phyloP scores from a whole-genome alignment of 257 asterid species.

The Fraxinus anomala region DNA sequence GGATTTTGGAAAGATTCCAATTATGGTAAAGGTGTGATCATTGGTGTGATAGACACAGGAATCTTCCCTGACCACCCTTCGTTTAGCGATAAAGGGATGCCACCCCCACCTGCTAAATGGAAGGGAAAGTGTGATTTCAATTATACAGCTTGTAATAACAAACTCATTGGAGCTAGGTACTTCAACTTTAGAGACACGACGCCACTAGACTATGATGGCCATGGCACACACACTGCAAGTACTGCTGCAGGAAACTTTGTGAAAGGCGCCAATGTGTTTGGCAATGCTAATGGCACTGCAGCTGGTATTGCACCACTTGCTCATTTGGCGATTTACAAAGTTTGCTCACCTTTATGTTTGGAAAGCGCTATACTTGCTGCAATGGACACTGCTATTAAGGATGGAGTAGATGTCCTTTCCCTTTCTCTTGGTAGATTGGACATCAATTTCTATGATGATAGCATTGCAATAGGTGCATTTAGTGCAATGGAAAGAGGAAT shows the following conservation, averaged over 20 bases:
- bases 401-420: background rate
- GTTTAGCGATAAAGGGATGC: background rate
- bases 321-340: constrained; percentile 8
- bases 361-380: background rate
- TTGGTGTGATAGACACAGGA: background rate
- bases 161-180: background rate
- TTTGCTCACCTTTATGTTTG: background rate
- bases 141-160: background rate
- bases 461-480: background rate
- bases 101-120: background rate
- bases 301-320: constrained; percentile 13
- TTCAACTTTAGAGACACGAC: background rate
- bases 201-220: background rate
- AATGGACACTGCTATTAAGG: background rate
- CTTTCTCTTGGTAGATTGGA: background rate
- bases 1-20: constrained; percentile 7
- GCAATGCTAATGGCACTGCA: constrained; percentile 10
- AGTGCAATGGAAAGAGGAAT: constrained; percentile 2
- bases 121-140: background rate
- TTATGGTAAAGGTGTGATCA: background rate
- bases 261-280: constrained; percentile 7
- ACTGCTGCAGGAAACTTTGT: constrained; percentile 11
- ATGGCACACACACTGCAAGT: constrained; percentile 13
- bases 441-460: background rate
- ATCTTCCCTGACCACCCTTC: background rate